Evolutionary conservation across 1,139 yeast genomes (phyloP).

Genomic region (Spathaspora sp.): DNA sequence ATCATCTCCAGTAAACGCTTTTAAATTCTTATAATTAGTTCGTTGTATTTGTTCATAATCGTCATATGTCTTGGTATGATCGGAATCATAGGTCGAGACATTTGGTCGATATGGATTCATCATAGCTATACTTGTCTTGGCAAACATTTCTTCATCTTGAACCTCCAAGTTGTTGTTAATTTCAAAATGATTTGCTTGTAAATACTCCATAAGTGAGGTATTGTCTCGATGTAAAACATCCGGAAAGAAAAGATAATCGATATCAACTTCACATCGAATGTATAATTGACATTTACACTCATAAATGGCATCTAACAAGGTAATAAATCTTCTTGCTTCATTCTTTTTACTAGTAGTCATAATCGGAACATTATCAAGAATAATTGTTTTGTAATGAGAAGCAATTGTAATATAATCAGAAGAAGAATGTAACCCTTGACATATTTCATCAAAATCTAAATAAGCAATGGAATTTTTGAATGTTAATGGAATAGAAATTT

Average conservation of each 20-base stretch:
- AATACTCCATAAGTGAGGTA: constrained; percentile 14
- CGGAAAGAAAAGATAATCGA: constrained; percentile 62
- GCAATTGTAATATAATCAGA: constrained; percentile 72
- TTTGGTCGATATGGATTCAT: constrained; percentile 70
- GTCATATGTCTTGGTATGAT: constrained; percentile 34
- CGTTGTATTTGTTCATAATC: constrained; percentile 20
- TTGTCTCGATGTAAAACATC: constrained; percentile 28
- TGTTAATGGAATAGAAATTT: constrained; percentile 46
- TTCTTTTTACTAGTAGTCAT: constrained; percentile 59
- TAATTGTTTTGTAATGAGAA: constrained; percentile 53
- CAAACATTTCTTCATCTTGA: constrained; percentile 69
- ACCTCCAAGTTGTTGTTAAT: constrained; percentile 31
- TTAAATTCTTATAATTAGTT: constrained; percentile 45
- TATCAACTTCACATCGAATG: constrained; percentile 48
- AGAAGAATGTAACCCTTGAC: constrained; percentile 59
- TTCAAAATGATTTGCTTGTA: constrained; percentile 15
- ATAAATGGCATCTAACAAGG: constrained; percentile 65
- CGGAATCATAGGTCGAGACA: constrained; percentile 57
- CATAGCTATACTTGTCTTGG: constrained; percentile 61
- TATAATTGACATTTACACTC: constrained; percentile 63
- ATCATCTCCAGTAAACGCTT: constrained; percentile 74
- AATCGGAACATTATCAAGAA: constrained; percentile 62
- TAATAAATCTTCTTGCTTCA: constrained; percentile 68
- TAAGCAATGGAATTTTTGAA: constrained; percentile 40
- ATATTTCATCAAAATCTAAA: constrained; percentile 55